Conservation (phyloP, 345 rosid species). For the Salix brachista region DNA sequence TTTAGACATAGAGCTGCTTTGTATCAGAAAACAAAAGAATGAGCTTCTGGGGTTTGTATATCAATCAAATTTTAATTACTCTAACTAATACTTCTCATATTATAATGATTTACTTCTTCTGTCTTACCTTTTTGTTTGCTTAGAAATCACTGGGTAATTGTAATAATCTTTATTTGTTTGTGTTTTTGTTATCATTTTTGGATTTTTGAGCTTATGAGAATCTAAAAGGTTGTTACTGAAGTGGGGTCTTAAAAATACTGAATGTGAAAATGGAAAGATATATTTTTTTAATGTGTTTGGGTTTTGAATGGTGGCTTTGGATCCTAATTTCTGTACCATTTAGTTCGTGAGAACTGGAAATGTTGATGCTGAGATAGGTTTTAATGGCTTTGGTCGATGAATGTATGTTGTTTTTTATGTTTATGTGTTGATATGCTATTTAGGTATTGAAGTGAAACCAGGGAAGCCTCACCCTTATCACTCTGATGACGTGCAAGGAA, state of each 20-base stretch:
- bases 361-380: not conserved
- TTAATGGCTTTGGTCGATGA: not conserved
- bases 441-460: conserved; percentile 89
- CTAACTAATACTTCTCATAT: not conserved
- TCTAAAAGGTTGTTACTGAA: not conserved
- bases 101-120: not conserved
- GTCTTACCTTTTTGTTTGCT: not conserved
- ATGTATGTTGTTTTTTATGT: not conserved
- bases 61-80: not conserved
- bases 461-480: conserved; percentile 62
- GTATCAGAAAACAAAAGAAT: not conserved
- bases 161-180: not conserved
- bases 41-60: conserved; percentile 14
- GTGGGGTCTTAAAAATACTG: not conserved
- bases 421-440: not conserved
- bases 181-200: not conserved
- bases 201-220: not conserved
- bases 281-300: not conserved
- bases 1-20: not conserved
- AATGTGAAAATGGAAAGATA: not conserved
- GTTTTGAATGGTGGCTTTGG: not conserved
- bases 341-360: not conserved
- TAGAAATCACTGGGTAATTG: not conserved
- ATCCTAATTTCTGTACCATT: not conserved
- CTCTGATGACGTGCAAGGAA: conserved; percentile 56